Conservation (phyloP, 208 protist species). For the Trichomonas tenax region DNA sequence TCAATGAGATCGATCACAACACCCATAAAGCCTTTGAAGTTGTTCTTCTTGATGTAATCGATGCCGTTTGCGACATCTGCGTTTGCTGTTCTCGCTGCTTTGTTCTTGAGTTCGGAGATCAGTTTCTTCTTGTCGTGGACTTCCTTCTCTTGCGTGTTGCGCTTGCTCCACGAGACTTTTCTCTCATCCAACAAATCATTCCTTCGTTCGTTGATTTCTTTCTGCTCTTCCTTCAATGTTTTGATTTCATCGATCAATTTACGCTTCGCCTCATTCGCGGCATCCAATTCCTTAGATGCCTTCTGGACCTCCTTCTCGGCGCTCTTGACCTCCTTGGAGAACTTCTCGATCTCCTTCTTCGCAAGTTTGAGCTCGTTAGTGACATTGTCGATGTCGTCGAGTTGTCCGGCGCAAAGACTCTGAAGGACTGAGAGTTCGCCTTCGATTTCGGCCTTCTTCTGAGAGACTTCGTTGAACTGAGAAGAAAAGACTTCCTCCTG, state of each 20-base stretch:
- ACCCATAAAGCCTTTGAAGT: neutral
- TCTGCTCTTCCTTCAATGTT: neutral
- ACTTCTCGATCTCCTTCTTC: neutral
- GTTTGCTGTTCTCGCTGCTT: neutral
- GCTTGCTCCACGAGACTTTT: neutral
- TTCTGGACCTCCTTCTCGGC: neutral
- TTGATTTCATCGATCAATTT: neutral
- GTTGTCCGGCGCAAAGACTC: neutral
- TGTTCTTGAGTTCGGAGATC: neutral
- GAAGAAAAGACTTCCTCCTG: neutral
- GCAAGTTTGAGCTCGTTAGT: neutral
- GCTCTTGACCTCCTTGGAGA: neutral
- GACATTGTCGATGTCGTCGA: neutral
- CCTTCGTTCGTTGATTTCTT: neutral
- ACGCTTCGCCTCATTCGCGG: neutral
- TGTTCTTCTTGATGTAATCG: neutral
- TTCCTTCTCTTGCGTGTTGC: neutral
- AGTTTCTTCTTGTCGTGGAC: neutral
- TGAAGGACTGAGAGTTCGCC: neutral
- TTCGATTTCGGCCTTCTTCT: neutral
- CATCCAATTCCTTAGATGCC: neutral
- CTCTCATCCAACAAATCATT: neutral
- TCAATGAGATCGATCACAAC: neutral
- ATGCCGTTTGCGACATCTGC: neutral
- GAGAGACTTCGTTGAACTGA: neutral